phyloP scores from a whole-genome alignment of 805 yeast genomes.

The Candida ipomoeae region DNA sequence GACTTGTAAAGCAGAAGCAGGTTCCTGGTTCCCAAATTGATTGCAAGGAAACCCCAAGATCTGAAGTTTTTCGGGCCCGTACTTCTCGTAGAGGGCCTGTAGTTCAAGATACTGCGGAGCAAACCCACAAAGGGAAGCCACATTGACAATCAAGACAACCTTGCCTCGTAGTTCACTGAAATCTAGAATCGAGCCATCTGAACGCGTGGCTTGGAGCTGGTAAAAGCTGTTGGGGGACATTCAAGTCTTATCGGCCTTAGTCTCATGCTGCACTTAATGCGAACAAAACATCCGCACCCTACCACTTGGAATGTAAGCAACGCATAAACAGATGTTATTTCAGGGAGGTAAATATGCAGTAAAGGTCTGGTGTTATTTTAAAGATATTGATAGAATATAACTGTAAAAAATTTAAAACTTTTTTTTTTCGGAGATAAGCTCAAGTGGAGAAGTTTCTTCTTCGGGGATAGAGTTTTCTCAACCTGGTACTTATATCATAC shows the following conservation, averaged over 20 bases:
- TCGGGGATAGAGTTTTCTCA: background rate
- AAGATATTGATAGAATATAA: too few relatives aligned
- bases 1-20: slow-evolving; percentile 47
- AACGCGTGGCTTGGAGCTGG: background rate
- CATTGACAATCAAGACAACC: slow-evolving; percentile 25
- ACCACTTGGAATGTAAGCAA: background rate
- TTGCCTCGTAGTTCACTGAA: slow-evolving; percentile 17
- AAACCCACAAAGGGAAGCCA: slow-evolving; percentile 21
- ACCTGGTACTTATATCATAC: background rate
- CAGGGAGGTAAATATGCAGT: background rate
- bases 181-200: slow-evolving; percentile 4
- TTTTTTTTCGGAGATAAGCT: background rate
- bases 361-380: too few relatives aligned
- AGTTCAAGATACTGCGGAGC: slow-evolving; percentile 52
- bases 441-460: background rate
- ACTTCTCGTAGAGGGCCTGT: slow-evolving; percentile 63
- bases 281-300: slow-evolving; percentile 2
- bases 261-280: background rate
- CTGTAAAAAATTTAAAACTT: too few relatives aligned
- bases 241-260: background rate
- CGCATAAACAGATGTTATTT: background rate
- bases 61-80: slow-evolving; percentile 57
- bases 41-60: slow-evolving; percentile 88
- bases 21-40: slow-evolving; percentile 81
- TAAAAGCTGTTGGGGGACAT: slow-evolving; percentile 2